Evolutionary conservation across 2,329 filamentous ascomycete species (phyloP), one percentile per base, ranked within the genome.

Genomic region (Colletotrichum tropicale): DNA sequence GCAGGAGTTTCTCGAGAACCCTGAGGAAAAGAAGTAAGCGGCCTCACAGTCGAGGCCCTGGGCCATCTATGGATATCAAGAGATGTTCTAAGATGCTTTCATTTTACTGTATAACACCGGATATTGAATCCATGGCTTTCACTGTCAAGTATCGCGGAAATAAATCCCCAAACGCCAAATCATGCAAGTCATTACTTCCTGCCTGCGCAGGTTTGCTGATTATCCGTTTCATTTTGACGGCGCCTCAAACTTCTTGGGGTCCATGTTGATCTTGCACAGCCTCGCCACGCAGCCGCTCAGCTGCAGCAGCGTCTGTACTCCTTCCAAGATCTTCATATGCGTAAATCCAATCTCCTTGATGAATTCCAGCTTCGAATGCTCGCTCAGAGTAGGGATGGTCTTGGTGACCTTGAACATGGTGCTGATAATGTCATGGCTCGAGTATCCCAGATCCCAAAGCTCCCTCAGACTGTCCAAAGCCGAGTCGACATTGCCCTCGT

Each of bases 341-440:
- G 97, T 98, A 85, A 98, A 98, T 69, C 97, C 97, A 85, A 99
- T 99, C 86, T 98, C 97, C 87, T 96, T 96, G 87, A 98, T 98
- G 80, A 98, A 99, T 83, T 98, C 96, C 77, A 99, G 89, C 87
- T 98, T 98, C 18, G 96, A 93, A 84, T 98, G 96, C 86, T 99
- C 97, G 79, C 95, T 97, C 72, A 99, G 87, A 2, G 94, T 95
- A 3, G 95, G 94, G 75, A 98, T 96, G 2, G 96, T 98, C 88
- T 98, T 99, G 61, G 97, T 98, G 76, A 99, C 97, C 82, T 94
- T 93, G 89, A 99, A 98, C 97, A 99, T 99, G 77, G 96, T 99
- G 86, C 94, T 98, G 85, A 99, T 98, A 80, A 99, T 98, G 84
- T 99, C 97, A 87, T 99, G 96, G 80, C 95, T 98, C n/a, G 95